Percentiles rank a stretch among this genome's conserved stretches.
These are phyloP conservation scores for Penicillium pulvis DNA, from an alignment of 495 filamentous ascomycete species.

Conservation along the genomic window DNA sequence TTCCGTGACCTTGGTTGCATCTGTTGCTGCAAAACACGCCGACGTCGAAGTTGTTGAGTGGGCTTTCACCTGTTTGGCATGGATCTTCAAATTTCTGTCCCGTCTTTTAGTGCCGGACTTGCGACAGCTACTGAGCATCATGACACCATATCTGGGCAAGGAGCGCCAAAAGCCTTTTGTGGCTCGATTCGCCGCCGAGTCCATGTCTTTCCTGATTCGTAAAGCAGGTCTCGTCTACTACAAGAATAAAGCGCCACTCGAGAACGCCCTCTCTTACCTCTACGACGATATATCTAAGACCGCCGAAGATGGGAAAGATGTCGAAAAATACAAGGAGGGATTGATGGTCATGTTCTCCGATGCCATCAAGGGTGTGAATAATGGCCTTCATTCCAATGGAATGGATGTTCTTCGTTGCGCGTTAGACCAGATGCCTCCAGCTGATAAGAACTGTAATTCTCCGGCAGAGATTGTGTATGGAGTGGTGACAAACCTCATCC, in stretches of 20 bases:
- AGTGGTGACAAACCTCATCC: slow-evolving; percentile 74
- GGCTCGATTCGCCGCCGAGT: slow-evolving; percentile 88
- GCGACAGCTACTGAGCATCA: slow-evolving; percentile 75
- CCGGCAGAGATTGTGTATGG: slow-evolving; percentile 68
- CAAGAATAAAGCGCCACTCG: slow-evolving; percentile 67
- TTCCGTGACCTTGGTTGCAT: slow-evolving; percentile 67
- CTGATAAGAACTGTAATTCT: slow-evolving; percentile 47
- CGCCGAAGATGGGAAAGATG: slow-evolving; percentile 50
- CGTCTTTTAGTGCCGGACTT: slow-evolving; percentile 82
- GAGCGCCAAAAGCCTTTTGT: slow-evolving; percentile 80
- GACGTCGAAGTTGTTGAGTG: slow-evolving; percentile 88
- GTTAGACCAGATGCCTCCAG: slow-evolving; percentile 50
- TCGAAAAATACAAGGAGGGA: slow-evolving; percentile 71
- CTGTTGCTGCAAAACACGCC: slow-evolving; percentile 61
- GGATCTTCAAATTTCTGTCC: slow-evolving; percentile 95
- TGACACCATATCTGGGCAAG: slow-evolving; percentile 85
- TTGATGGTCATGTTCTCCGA: slow-evolving; percentile 89
- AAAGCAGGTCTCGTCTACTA: slow-evolving; percentile 78
- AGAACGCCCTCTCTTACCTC: slow-evolving; percentile 66
- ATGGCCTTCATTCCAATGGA: slow-evolving; percentile 78
- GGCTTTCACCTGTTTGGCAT: slow-evolving; percentile 93
- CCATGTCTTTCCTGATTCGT: slow-evolving; percentile 88
- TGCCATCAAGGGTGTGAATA: slow-evolving; percentile 79
- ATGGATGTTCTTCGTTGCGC: slow-evolving; percentile 68
- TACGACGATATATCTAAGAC: slow-evolving; percentile 64